Evolutionary conservation across 106 monocot genomes (phyloP), one percentile per base, ranked within the genome.

Genomic region (Posidonia australis): DNA sequence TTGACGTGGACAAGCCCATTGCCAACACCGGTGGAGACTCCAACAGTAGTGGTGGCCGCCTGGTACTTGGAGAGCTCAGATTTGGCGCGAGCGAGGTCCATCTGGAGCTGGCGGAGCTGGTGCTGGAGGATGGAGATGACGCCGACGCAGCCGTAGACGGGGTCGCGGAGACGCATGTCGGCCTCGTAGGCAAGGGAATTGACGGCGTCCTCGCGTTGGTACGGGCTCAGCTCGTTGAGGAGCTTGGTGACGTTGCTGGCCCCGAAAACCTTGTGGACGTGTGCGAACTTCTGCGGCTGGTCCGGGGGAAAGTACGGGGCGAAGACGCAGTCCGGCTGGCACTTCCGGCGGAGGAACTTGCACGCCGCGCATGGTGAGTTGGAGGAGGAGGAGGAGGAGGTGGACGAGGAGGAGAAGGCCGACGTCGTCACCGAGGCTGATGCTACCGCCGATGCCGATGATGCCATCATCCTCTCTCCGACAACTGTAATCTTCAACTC

Each of bases 241-340:
- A 92, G 73, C 70, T 92, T 92, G 13, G 92, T 84, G 13, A 92
- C 92, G 77, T 92, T 92, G 73, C 87, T 87, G 2, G 92, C 92
- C 9, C 92, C 92, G 73, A 92, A 92, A 26, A 92, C 87, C 42
- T 79, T 78, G 82, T 92, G 92, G 6, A 92, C 92, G 81, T 84
- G 76, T 6, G 81, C 77, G 67, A 92, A 92, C 73, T 92, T 92
- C 58, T 84, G 81, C 36, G 92, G 92, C 63, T 92, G 74, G 77
- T 92, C 92, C 24, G 92, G 92, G 31, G 92, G 92, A 69, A 92
- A 92, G 77, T 92, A 92, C 27, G 92, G 92, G 13, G 92, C 92
- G 73, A 92, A 92, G 41, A 92, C 79, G 80, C 92, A 92, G 68
- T 92, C 92, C 31, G 87, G 92, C 71, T 87, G 92, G 80, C 92